Evolutionary conservation across 1,284 basidiomycete genomes (phyloP).

Genomic region (Moesziomyces sp.): DNA sequence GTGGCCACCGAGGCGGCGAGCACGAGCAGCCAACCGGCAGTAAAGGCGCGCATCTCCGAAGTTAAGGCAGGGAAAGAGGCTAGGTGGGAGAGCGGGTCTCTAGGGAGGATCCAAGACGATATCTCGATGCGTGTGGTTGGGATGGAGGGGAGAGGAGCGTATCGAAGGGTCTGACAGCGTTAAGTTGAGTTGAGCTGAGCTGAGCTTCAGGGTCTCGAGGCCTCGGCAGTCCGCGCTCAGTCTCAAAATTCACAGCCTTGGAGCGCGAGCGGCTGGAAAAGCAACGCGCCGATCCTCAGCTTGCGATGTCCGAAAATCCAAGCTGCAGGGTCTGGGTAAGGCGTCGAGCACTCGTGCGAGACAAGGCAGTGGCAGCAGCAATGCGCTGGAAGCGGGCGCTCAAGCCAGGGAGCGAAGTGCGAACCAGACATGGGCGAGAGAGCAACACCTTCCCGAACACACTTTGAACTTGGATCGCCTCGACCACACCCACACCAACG

Average conservation of each 20-base stretch:
- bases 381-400: constrained; percentile 13
- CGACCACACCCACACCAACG: neutral
- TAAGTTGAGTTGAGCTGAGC: too few species aligned
- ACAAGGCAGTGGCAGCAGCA: neutral
- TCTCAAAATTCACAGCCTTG: too few species aligned
- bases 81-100: too few species aligned
- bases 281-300: too few species aligned
- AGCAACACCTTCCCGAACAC: constrained; percentile 12
- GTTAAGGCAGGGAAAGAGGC: too few species aligned
- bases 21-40: constrained; percentile 11
- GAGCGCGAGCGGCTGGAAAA: too few species aligned
- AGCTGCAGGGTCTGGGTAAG: constrained; percentile 7
- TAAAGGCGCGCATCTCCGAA: constrained; percentile 11
- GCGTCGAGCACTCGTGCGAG: constrained; percentile 9
- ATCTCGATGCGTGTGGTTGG: neutral
- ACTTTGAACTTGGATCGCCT: neutral
- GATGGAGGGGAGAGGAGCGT: neutral
- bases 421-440: neutral
- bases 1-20: constrained; percentile 11
- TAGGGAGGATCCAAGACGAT: too few species aligned
- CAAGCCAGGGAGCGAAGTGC: constrained; percentile 10
- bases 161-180: too few species aligned
- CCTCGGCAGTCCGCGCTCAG: too few species aligned
- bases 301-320: neutral
- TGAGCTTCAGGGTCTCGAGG: too few species aligned